Percentiles rank a stretch among this genome's conserved stretches.
Evolutionary conservation across 2,329 filamentous ascomycete species (phyloP).

Genomic region (Corinectria fuckeliana): DNA sequence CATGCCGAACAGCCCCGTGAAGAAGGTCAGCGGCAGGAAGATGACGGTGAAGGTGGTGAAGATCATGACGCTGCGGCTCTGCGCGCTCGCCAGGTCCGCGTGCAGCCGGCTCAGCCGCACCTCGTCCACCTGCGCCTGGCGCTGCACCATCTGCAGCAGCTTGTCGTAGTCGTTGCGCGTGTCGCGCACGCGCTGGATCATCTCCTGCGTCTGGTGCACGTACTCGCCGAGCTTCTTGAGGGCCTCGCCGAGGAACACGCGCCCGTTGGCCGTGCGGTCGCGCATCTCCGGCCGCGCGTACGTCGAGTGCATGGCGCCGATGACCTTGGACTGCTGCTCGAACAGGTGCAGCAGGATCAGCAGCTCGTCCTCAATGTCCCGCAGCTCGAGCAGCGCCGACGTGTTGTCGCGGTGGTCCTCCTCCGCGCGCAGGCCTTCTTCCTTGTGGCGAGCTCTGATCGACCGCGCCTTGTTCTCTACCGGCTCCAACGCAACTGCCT

Average conservation of each 20-base stretch:
- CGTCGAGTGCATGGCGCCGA: conserved; percentile 54
- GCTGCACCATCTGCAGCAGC: conserved; percentile 70
- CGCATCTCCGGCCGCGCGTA: conserved; percentile 51
- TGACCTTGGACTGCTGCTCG: conserved; percentile 59
- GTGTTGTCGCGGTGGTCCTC: conserved; percentile 68
- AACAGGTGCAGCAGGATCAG: conserved; percentile 63
- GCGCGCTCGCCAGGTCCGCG: conserved; percentile 66
- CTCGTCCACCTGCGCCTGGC: conserved; percentile 71
- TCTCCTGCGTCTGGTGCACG: conserved; percentile 58
- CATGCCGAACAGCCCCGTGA: conserved; percentile 70
- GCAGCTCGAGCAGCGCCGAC: conserved; percentile 66
- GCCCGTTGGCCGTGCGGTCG: conserved; percentile 53
- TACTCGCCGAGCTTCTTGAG: conserved; percentile 62
- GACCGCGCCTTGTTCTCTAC: conserved; percentile 49
- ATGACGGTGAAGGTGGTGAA: conserved; percentile 70
- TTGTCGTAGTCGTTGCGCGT: conserved; percentile 70
- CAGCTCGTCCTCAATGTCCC: conserved; percentile 70
- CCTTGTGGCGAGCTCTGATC: conserved; percentile 48
- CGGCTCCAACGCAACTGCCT: conserved; percentile 48
- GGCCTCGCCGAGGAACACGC: conserved; percentile 59
- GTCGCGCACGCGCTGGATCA: conserved; percentile 62
- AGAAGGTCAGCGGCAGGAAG: conserved; percentile 69
- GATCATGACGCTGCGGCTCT: conserved; percentile 69
- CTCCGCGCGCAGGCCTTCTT: conserved; percentile 54
- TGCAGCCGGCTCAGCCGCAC: conserved; percentile 67